Base-by-base conservation (phyloP, 2,329 filamentous ascomycete species). In the Dactylellina haptotyla region DNA sequence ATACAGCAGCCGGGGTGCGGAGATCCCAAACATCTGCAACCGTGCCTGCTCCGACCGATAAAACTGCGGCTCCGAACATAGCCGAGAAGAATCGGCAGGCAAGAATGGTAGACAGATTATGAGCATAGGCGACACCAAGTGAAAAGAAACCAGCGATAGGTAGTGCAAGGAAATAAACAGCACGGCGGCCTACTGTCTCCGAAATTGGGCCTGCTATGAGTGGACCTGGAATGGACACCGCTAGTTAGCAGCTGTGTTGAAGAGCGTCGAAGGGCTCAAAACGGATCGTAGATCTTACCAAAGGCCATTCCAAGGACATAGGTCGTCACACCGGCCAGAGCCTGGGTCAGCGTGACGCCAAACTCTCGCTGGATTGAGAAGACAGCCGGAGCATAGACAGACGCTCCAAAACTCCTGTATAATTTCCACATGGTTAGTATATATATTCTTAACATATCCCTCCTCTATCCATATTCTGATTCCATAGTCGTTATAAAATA, bases 41-140 rank as follows among this genome's bases (percentile, higher is more conserved):
- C 1, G 84, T 82, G 0, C 85, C 86, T 0, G 83, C 80, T 0
- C 83, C 83, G 41, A 86, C 82, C 84, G 69, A 82, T n/a, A 87
- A 77, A 0, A 82, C 81, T 0, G 85, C 84, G 5, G 77, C 76
- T 20, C 78, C 78, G 59, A 79, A 79, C 54, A 79, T 77, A 25
- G 78, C 78, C 3, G 78, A 79, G 14, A 86, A 84, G 76, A 80
- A 78, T 16, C 81, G 81, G 77, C 81, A 81, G 75, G 78, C 75
- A 1, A 76, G 50, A 3, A 79, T 63, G 2, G 79, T 75, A 76
- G 78, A 72, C 63, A 75, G 62, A 78, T 77, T 57, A 3, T 70
- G 39, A 23, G 77, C 76, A 23, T 77, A 67, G 16, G 72, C 77
- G 18, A 77, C 77, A 14, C 77, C 77, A 67, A 78, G 71, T 9